Percentiles rank a stretch among this genome's conserved stretches.
phyloP scores from a whole-genome alignment of 2,329 filamentous ascomycete species.

The Colletotrichum magnum region DNA sequence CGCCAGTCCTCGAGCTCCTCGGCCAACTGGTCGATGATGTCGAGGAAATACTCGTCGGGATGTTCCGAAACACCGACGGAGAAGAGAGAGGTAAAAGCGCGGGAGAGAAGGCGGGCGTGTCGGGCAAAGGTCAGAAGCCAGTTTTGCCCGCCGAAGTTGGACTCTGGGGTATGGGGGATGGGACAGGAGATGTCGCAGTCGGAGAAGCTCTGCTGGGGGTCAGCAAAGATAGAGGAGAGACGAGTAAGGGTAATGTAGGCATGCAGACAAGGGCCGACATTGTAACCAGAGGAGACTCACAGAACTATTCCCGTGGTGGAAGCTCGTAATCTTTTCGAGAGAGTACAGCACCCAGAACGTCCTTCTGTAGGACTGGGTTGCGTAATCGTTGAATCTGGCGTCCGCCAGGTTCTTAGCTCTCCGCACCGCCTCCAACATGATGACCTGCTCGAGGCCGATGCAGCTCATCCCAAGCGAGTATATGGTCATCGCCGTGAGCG shows the following conservation, averaged over 20 bases:
- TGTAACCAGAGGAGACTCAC: constrained; percentile 44
- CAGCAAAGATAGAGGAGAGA: background rate
- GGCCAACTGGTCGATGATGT: constrained; percentile 46
- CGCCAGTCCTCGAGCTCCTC: constrained; percentile 49
- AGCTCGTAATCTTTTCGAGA: constrained; percentile 53
- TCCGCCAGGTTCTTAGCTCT: constrained; percentile 48
- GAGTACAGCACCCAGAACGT: constrained; percentile 58
- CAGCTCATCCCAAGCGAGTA: constrained; percentile 47
- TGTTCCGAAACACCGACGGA: constrained; percentile 49
- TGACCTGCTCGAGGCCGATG: constrained; percentile 44
- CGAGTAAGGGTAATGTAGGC: too few species aligned
- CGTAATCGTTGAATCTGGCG: constrained; percentile 40
- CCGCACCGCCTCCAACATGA: constrained; percentile 49
- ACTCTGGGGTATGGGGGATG: constrained; percentile 50
- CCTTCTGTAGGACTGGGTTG: constrained; percentile 44
- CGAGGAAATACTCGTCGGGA: constrained; percentile 44
- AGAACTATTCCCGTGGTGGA: constrained; percentile 49
- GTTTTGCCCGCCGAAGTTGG: constrained; percentile 50
- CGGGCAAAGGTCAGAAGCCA: constrained; percentile 52
- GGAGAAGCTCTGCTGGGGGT: constrained; percentile 46
- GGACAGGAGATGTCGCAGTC: constrained; percentile 55
- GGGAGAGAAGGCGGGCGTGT: constrained; percentile 50
- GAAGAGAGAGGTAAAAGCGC: constrained; percentile 51
- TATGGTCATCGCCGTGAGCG: constrained; percentile 49
- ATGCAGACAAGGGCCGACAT: too few species aligned